Evolutionary conservation across 768 basidiomycete species (phyloP), one percentile per base, ranked within the genome.

Genomic region (Strobilomyces echinocephalus): DNA sequence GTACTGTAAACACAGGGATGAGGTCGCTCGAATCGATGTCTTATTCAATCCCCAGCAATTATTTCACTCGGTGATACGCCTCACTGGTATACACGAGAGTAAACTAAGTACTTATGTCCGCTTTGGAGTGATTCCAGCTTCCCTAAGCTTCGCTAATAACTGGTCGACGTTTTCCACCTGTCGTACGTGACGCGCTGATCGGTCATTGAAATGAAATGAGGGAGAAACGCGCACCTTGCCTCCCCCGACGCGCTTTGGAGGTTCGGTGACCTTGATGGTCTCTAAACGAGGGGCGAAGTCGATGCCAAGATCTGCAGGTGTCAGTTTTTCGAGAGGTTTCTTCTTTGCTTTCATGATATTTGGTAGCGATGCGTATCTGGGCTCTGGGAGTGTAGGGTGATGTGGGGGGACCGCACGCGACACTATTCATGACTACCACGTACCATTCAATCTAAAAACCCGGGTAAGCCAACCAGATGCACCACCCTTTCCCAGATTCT

Each of bases 311-410:
- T 94, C 92, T 21, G 77, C 75, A 1, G 92, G 77, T 15, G 81
- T 81, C 48, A 97, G 63, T 65, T 90, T 93, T 72, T 95, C 86
- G 40, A 97, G 72, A 14, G 88, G 86, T 75, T 99, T 99, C 80
- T 97, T 99, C 80, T 97, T 98, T n/a, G 97, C 97, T 72, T 95
- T 95, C 91, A 95, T 95, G 71, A 95, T 95, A 62, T 92, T 94
- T 4, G 93, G 92, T 55, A 99, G 70, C n/a, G 95, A 93, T 0
- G 97, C 97, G 65, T 97, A 99, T 60, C 95, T 87, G 0, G 95
- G 95, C 70, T 95, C 95, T 93, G 64, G 16, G 45, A 50, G 50
- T 40, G 38, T 47, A 54, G 10, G 12, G 14, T 24, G 39, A n/a
- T 30, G 20, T 47, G 14, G 33, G 20, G n/a, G 20, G 35, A 40